Conservation (phyloP, 2,329 filamentous ascomycete species). For the Penicillium sp. region DNA sequence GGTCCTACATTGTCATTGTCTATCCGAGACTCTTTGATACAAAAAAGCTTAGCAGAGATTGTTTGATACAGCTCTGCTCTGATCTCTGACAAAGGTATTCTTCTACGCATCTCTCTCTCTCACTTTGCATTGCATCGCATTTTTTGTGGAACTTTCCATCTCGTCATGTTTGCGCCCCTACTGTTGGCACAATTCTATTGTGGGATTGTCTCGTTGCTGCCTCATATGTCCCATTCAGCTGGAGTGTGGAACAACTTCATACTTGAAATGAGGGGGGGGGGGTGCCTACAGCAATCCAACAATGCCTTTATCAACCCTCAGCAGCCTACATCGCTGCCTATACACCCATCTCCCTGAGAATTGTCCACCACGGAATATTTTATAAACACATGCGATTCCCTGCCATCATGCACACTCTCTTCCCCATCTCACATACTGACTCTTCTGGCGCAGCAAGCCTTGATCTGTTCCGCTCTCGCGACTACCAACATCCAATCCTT, state of each 20-base stretch:
- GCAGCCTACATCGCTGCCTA: slow-evolving; percentile 9
- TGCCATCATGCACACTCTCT: slow-evolving; percentile 5
- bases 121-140: slow-evolving; percentile 1
- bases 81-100: slow-evolving; percentile 37
- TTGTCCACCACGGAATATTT: neutral
- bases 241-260: neutral
- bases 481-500: slow-evolving; percentile 34
- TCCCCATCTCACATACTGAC: slow-evolving; percentile 21
- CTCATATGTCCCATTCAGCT: neutral
- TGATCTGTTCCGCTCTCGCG: slow-evolving; percentile 15
- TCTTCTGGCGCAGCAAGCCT: slow-evolving; percentile 24
- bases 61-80: slow-evolving; percentile 19
- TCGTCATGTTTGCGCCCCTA: neutral
- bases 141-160: neutral
- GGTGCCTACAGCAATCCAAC: neutral
- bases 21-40: neutral
- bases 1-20: slow-evolving; percentile 9
- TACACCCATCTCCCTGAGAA: neutral
- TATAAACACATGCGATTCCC: slow-evolving; percentile 6
- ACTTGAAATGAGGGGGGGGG: neutral
- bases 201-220: neutral
- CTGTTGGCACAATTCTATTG: neutral
- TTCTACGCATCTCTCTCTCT: slow-evolving; percentile 4
- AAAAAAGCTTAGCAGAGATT: slow-evolving; percentile 20
- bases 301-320: neutral